These are phyloP conservation scores for apple (Malus domestica) DNA, from an alignment of 306 rosid genomes.

Conservation along the genomic window DNA sequence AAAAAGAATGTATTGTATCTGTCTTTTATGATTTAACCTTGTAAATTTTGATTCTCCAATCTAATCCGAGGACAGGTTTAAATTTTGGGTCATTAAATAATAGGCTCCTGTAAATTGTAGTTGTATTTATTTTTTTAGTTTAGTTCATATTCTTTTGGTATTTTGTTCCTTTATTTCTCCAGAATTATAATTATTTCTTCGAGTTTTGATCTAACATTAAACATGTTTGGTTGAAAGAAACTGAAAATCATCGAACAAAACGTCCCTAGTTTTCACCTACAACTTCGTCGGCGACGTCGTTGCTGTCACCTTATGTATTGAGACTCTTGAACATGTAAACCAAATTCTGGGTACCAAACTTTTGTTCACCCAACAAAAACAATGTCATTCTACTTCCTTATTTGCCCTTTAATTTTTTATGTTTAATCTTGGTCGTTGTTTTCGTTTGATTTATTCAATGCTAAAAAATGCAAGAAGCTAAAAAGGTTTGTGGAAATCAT, in stretches of 20 bases:
- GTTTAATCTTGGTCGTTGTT: too few species aligned
- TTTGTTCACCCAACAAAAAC: too few species aligned
- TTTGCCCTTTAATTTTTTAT: too few species aligned
- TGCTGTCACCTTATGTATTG: background rate
- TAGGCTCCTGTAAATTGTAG: background rate
- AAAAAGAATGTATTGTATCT: background rate
- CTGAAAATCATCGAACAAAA: too few species aligned
- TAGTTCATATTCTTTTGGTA: background rate
- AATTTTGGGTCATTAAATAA: background rate
- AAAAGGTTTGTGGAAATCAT: too few species aligned
- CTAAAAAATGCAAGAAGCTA: too few species aligned
- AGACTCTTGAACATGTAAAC: too few species aligned
- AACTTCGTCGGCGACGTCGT: too few species aligned
- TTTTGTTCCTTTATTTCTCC: background rate
- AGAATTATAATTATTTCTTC: background rate
- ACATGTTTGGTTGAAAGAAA: background rate
- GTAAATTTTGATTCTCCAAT: constrained; percentile 39
- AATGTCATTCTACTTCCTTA: too few species aligned
- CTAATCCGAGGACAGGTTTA: background rate
- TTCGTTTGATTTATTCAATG: too few species aligned
- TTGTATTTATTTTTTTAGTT: background rate
- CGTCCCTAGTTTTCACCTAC: too few species aligned
- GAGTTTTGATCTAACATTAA: background rate
- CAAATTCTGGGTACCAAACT: too few species aligned
- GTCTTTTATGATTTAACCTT: constrained; percentile 7